A percentile compares a stretch with the other conserved stretches of the same genome.
Evolutionary conservation across 23 red algal genomes (phyloP).

Genomic region (Gracilaria caudata): DNA sequence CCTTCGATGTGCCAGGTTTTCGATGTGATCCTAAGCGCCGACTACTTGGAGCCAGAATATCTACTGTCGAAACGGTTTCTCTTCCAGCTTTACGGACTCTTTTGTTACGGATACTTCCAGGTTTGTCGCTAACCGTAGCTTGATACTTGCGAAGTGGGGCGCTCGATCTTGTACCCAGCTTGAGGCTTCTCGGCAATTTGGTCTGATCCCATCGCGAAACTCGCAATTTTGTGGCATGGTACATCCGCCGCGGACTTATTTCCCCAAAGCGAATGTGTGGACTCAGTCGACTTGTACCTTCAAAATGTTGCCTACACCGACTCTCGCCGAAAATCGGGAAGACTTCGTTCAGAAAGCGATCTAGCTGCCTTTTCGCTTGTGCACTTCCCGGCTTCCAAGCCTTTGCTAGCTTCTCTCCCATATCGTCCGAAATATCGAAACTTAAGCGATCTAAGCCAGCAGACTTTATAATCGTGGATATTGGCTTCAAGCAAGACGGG

Average conservation of each 20-base stretch:
- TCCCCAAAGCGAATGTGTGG: constrained; percentile 97
- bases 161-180: neutral
- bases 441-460: constrained; percentile 55
- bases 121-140: constrained; percentile 3
- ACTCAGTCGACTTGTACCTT: constrained; percentile 77
- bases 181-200: neutral
- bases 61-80: neutral
- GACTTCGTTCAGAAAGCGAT: constrained; percentile 74
- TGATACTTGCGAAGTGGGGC: neutral
- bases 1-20: neutral
- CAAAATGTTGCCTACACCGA: constrained; percentile 64
- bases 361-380: constrained; percentile 60
- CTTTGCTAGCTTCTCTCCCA: constrained; percentile 34
- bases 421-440: constrained; percentile 40
- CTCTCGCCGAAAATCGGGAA: constrained; percentile 80
- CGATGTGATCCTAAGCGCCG: neutral
- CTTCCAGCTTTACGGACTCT: constrained; percentile 9
- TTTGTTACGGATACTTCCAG: neutral
- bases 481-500: constrained; percentile 45
- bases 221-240: constrained; percentile 63
- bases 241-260: constrained; percentile 86
- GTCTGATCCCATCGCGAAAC: constrained; percentile 56
- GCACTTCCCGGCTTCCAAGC: constrained; percentile 80
- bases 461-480: constrained; percentile 32
- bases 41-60: neutral